Base-by-base conservation (phyloP, 2,329 filamentous ascomycete species). In the Raffaelea albimanens region DNA sequence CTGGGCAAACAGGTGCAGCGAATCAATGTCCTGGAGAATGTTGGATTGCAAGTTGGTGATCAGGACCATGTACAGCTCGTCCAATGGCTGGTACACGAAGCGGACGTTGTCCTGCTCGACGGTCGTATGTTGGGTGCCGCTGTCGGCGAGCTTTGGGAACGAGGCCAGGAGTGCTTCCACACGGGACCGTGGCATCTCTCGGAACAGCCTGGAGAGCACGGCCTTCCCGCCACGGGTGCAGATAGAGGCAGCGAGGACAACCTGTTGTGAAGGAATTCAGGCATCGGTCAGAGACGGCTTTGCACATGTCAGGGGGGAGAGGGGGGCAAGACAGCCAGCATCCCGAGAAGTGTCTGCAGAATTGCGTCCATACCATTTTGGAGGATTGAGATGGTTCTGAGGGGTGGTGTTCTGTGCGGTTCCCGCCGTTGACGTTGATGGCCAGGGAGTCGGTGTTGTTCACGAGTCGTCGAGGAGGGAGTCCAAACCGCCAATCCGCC, bases 1-100 rank as follows among this genome's bases (percentile, higher is more conserved):
- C 71, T 98, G 93, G 50, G 91, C 91, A 64, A 98, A 98, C 19
- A 98, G 78, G 67, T 98, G 94, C 51, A 98, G 79, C 50, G 93
- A 95, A 70, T 97, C 93, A 67, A 98, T 98, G 68, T 98, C 93
- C 71, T 98, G 93, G 45, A 98, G 78, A 58, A 98, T 98, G 70
- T 98, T 98, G 67, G 91, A 97, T 74, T 97, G 93, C 60, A 89
- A 86, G 75, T 98, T 98, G 67, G 94, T 98, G 69, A 98, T 97
- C 61, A 98, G 82, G 56, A 98, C 91, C 81, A 98, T 97, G 78
- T 98, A 98, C 55, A 98, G 83, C 73, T 98, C 94, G 70, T 98
- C 94, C 55, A 98, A 78, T 51, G 93, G 94, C 67, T 98, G 93
- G 75, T 98, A 98, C 50, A 98, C 93, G 64, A 96, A 98, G 71